Base-by-base conservation (phyloP, 768 basidiomycete genomes). In the Krasilnikovozyma curviuscula region DNA sequence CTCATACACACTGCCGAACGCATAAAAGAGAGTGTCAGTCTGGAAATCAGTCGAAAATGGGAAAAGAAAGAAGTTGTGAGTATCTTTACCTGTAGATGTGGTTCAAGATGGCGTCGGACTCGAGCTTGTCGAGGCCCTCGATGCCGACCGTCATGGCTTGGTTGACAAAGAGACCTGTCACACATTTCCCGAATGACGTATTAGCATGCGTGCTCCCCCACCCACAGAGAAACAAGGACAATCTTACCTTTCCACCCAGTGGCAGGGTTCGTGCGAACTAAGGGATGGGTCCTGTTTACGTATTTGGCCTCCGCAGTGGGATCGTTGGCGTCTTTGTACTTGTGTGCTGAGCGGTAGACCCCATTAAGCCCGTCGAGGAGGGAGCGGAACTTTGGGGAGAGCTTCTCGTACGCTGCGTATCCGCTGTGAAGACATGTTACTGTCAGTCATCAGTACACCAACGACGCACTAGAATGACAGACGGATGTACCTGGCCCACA, bases 221-320 rank as follows among this genome's bases (percentile, higher is more conserved):
- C n/a, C n/a, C n/a, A n/a, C n/a, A n/a, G n/a, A n/a, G n/a, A n/a
- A n/a, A n/a, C n/a, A n/a, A n/a, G n/a, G n/a, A n/a, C n/a, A n/a
- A n/a, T n/a, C n/a, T n/a, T n/a, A n/a, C n/a, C 49, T 50, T 64
- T 65, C 62, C 60, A 62, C 18, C 65, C 65, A 24, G 63, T 65
- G 28, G 56, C 57, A 7, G 57, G 54, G 46, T 57, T 42, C 14
- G 54, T 55, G 24, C 37, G 7, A 18, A 39, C 37, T n/a, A 39
- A 23, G 8, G 37, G 37, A 18, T 39, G 37, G n/a, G n/a, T n/a
- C n/a, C n/a, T n/a, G n/a, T n/a, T n/a, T 18, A 39, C 37, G 8
- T n/a, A 18, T 18, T 39, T 23, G 37, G 24, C 24, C 7, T n/a
- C n/a, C 7, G 7, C n/a, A 18, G 7, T 9, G 37, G 7, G 9